These are phyloP conservation scores for Zymoseptoria ardabiliae DNA, from an alignment of 2,329 filamentous ascomycete species.

Conservation along the genomic window DNA sequence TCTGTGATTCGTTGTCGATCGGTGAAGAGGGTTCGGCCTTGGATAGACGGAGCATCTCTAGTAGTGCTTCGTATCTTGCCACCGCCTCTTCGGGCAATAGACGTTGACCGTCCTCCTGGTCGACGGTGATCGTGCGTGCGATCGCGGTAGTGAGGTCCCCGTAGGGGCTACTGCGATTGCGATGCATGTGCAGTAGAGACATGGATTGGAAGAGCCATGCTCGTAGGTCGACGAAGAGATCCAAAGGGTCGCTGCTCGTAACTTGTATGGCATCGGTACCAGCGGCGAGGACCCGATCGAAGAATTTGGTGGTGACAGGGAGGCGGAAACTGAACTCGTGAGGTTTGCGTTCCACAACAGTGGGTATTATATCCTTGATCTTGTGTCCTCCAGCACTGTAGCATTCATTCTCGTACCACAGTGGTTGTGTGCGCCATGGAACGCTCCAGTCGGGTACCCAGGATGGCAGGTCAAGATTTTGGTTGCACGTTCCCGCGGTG, in stretches of 20 bases:
- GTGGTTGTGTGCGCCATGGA: slow-evolving; percentile 11
- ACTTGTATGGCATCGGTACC: slow-evolving; percentile 7
- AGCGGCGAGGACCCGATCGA: slow-evolving; percentile 13
- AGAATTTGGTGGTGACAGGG: slow-evolving; percentile 11
- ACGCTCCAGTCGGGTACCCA: slow-evolving; percentile 14
- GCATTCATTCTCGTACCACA: slow-evolving; percentile 11
- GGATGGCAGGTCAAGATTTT: slow-evolving; percentile 12
- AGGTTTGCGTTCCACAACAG: not conserved
- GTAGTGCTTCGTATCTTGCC: slow-evolving; percentile 9
- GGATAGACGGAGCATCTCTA: slow-evolving; percentile 5
- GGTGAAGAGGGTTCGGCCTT: slow-evolving; percentile 1
- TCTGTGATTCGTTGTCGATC: slow-evolving; percentile 1
- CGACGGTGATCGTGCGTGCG: slow-evolving; percentile 13
- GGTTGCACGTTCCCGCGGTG: slow-evolving; percentile 12
- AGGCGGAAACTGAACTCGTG: slow-evolving; percentile 6
- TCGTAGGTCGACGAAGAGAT: slow-evolving; percentile 9
- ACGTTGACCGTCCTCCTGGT: slow-evolving; percentile 10
- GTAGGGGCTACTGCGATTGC: slow-evolving; percentile 7
- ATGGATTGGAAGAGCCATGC: slow-evolving; percentile 12
- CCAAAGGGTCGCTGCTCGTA: slow-evolving; percentile 1
- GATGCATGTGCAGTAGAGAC: slow-evolving; percentile 10
- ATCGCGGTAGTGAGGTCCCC: slow-evolving; percentile 10
- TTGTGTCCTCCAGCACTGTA: slow-evolving; percentile 13
- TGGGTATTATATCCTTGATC: slow-evolving; percentile 6
- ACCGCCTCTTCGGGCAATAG: slow-evolving; percentile 9